These are phyloP conservation scores for Boechera stricta DNA, from an alignment of 345 rosid species.

Conservation along the genomic window DNA sequence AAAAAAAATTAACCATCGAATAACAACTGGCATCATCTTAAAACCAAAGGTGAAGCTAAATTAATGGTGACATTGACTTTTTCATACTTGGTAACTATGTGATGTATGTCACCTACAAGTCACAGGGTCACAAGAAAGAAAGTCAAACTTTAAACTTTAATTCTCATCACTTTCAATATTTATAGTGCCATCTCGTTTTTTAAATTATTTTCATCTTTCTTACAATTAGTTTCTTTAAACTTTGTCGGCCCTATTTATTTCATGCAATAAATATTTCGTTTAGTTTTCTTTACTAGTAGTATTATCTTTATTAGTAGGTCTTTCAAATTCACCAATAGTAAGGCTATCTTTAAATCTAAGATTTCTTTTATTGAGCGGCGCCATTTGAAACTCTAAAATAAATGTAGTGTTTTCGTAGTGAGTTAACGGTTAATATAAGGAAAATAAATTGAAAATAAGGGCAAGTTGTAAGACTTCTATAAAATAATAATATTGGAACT, in stretches of 20 bases:
- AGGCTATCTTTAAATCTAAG: conserved; percentile 28
- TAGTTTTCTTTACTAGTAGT: conserved; percentile 17
- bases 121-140: conserved; percentile 45
- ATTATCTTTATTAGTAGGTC: conserved; percentile 37
- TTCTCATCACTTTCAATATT: conserved; percentile 45
- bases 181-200: conserved; percentile 4
- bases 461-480: conserved; percentile 4
- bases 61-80: conserved; percentile 38
- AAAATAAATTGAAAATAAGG: not conserved
- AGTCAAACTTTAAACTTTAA: conserved; percentile 58
- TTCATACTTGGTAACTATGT: conserved; percentile 15
- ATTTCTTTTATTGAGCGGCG: conserved; percentile 36
- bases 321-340: conserved; percentile 33
- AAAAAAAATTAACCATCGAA: not conserved
- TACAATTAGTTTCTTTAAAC: conserved; percentile 4
- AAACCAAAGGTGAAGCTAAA: conserved; percentile 29
- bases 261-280: conserved; percentile 34
- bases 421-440: not conserved
- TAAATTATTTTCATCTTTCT: not conserved
- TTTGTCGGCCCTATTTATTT: conserved; percentile 41
- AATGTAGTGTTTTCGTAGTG: conserved; percentile 21
- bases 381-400: conserved; percentile 33
- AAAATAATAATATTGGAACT: no score
- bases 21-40: conserved; percentile 14
- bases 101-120: conserved; percentile 21